Percentiles rank a stretch among this genome's conserved stretches.
Evolutionary conservation across 176 grass and related monocot genomes (phyloP).

Genomic region (Ensete glaucum): DNA sequence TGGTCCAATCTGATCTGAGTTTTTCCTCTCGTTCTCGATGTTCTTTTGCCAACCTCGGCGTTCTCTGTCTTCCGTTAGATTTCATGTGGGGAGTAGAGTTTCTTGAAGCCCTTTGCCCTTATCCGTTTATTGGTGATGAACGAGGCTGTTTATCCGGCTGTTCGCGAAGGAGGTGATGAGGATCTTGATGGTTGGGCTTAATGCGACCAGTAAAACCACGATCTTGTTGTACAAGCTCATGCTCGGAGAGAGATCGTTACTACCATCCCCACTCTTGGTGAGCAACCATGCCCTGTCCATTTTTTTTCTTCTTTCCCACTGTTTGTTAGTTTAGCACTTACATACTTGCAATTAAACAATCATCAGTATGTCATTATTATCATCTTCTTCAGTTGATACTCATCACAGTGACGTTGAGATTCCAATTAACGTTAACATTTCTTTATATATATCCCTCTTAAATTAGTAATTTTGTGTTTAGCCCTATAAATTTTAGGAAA

Average conservation of each 20-base stretch:
- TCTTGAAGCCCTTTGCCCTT: background rate
- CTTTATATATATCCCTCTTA: too few species aligned
- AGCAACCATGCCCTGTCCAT: background rate
- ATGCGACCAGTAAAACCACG: background rate
- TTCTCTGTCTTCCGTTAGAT: background rate
- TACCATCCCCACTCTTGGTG: background rate
- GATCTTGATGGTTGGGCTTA: slow-evolving; percentile 4
- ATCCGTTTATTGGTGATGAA: background rate
- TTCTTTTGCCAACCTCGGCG: background rate
- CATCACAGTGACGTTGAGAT: too few species aligned
- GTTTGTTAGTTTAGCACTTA: background rate
- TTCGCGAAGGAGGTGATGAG: slow-evolving; percentile 10
- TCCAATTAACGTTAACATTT: too few species aligned
- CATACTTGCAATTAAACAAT: background rate
- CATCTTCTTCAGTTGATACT: too few species aligned
- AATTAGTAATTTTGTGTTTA: too few species aligned
- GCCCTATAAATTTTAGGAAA: too few species aligned
- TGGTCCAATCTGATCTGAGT: too few species aligned
- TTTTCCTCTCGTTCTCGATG: background rate
- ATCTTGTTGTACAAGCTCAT: slow-evolving; percentile 6
- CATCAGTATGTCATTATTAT: too few species aligned
- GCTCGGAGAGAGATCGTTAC: slow-evolving; percentile 6
- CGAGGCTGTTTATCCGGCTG: background rate
- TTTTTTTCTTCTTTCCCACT: background rate
- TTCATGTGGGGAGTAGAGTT: background rate